Conservation (phyloP, 495 filamentous ascomycete species). For the Podospora conica region DNA sequence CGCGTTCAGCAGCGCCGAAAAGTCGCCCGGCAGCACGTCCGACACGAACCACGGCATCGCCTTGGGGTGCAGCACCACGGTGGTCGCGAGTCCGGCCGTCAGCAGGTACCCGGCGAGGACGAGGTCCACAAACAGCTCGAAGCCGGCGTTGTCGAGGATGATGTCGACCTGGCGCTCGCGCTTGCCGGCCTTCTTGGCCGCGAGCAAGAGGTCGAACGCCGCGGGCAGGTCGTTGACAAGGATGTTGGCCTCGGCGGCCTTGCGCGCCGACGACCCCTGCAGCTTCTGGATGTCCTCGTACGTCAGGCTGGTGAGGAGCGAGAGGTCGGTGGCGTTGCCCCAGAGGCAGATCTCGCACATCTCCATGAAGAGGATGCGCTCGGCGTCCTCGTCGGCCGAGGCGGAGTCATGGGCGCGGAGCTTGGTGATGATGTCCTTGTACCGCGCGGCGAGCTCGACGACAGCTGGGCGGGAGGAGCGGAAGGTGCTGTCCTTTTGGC, state of each 20-base stretch:
- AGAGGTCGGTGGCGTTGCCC: slow-evolving; percentile 96
- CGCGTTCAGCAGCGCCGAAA: slow-evolving; percentile 67
- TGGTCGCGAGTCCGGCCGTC: slow-evolving; percentile 72
- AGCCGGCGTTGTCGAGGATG: slow-evolving; percentile 91
- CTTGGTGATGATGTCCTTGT: slow-evolving; percentile 71
- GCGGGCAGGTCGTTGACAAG: slow-evolving; percentile 71
- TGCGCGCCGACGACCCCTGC: slow-evolving; percentile 80
- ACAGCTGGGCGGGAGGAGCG: slow-evolving; percentile 87
- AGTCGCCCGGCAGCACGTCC: slow-evolving; percentile 82
- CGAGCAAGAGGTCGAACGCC: slow-evolving; percentile 64
- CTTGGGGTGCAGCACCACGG: slow-evolving; percentile 87
- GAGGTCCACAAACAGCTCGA: slow-evolving; percentile 92
- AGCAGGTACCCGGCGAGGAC: slow-evolving; percentile 86
- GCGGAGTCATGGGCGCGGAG: slow-evolving; percentile 34
- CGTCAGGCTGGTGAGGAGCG: slow-evolving; percentile 78
- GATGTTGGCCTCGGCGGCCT: slow-evolving; percentile 80
- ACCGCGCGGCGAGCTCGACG: slow-evolving; percentile 81
- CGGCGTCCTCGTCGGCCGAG: slow-evolving; percentile 56
- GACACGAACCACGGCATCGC: slow-evolving; percentile 96
- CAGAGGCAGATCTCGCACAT: slow-evolving; percentile 97
- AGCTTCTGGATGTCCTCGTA: slow-evolving; percentile 97
- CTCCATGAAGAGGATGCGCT: slow-evolving; percentile 75
- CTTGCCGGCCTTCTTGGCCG: slow-evolving; percentile 54
- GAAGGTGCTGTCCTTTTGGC: slow-evolving; percentile 90
- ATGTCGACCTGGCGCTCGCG: slow-evolving; percentile 72